Percentiles rank a stretch among this genome's conserved stretches.
These are phyloP conservation scores for Parastagonospora nodorum DNA, from an alignment of 2,329 filamentous ascomycete genomes.

Conservation along the genomic window DNA sequence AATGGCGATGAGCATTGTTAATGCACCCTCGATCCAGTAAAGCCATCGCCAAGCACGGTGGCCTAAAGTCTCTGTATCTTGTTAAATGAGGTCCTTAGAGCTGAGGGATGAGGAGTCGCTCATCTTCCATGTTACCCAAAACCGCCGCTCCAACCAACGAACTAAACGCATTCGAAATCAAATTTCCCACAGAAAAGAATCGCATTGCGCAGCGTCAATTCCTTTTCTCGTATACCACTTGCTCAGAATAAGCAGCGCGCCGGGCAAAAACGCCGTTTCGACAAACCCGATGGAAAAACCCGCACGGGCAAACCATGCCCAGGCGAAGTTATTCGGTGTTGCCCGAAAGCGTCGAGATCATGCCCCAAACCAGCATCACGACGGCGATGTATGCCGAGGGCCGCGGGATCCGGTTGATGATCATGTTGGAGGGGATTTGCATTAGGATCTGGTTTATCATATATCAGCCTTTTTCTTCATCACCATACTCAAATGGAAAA, in stretches of 20 bases:
- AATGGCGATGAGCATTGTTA: conserved; percentile 41
- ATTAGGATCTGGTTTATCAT: conserved; percentile 31
- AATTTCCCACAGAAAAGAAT: conserved; percentile 51
- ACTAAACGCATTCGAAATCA: conserved; percentile 52
- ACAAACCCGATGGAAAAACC: conserved; percentile 47
- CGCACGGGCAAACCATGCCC: conserved; percentile 47
- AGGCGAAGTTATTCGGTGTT: conserved; percentile 36
- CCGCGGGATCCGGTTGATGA: conserved; percentile 45
- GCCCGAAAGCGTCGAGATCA: conserved; percentile 45
- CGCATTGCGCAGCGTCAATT: conserved; percentile 47
- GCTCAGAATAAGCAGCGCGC: conserved; percentile 66
- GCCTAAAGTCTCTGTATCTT: conserved; percentile 19
- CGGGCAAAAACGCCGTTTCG: conserved; percentile 61
- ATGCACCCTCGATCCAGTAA: conserved; percentile 48
- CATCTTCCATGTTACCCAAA: conserved; percentile 43
- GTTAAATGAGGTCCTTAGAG: no score
- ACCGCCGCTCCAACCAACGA: conserved; percentile 52
- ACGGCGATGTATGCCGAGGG: conserved; percentile 43
- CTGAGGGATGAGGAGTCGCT: no score
- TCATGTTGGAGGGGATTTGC: conserved; percentile 52
- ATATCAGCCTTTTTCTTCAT: no score
- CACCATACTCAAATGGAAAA: no score
- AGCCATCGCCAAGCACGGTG: conserved; percentile 49
- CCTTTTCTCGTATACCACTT: conserved; percentile 69
- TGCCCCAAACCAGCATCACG: conserved; percentile 49